These are phyloP conservation scores for Dillenia turbinata DNA, from an alignment of 164 flowering plant species.

Conservation along the genomic window DNA sequence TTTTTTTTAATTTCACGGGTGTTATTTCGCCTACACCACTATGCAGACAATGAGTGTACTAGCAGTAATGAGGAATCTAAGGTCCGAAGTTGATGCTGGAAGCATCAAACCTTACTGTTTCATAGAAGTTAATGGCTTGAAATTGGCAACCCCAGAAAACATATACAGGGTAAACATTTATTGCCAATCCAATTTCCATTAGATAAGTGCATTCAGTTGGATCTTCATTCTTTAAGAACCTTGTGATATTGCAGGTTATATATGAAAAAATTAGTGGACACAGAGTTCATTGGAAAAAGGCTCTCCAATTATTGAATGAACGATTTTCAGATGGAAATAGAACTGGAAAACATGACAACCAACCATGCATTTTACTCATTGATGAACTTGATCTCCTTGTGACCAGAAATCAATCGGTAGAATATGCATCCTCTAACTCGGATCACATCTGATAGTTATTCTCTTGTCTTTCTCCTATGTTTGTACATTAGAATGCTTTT, in stretches of 20 bases:
- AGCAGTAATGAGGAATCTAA: constrained; percentile 73
- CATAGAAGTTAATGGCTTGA: constrained; percentile 90
- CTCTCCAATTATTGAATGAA: constrained; percentile 75
- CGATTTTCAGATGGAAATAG: constrained; percentile 63
- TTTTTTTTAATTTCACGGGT: background rate
- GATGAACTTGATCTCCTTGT: constrained; percentile 98
- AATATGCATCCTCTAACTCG: background rate
- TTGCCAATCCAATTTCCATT: no score
- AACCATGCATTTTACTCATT: constrained; percentile 86
- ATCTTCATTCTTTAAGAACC: background rate
- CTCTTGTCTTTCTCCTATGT: no score
- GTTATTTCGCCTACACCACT: constrained; percentile 10
- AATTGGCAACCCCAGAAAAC: constrained; percentile 87
- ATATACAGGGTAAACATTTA: constrained; percentile 62
- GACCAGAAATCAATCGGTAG: constrained; percentile 92
- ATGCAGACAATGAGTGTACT: constrained; percentile 97
- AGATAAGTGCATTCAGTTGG: no score
- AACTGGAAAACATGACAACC: constrained; percentile 44
- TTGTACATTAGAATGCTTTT: no score
- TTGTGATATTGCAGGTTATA: constrained; percentile 51
- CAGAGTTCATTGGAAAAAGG: constrained; percentile 92
- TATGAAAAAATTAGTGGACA: constrained; percentile 93
- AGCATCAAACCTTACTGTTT: constrained; percentile 67
- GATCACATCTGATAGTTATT: no score
- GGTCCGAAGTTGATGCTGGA: constrained; percentile 83